Conservation (phyloP, 1,284 basidiomycete species). For the Cerrena zonata region DNA sequence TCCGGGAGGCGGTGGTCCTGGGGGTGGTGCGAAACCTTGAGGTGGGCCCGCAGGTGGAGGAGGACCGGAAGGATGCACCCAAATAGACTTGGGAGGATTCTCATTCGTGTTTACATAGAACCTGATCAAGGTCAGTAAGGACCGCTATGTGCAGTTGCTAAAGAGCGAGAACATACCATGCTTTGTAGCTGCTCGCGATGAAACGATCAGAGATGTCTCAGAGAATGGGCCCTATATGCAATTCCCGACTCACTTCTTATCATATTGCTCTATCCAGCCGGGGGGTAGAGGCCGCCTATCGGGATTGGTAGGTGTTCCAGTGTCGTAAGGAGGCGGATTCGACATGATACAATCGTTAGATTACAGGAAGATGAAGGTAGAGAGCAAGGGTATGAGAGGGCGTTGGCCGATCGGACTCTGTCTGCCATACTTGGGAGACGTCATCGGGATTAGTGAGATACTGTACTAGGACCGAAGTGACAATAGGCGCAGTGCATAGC, state of each 20-base stretch:
- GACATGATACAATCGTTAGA: no score
- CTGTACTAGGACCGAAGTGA: no score
- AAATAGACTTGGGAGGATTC: constrained; percentile 56
- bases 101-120: constrained; percentile 65
- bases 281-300: constrained; percentile 58
- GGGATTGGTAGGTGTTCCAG: constrained; percentile 40
- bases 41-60: constrained; percentile 33
- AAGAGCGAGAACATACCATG: constrained; percentile 45
- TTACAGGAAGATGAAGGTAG: constrained; percentile 10
- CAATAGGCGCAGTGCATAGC: no score
- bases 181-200: constrained; percentile 46
- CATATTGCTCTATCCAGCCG: constrained; percentile 68
- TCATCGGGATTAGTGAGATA: no score
- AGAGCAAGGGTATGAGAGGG: constrained; percentile 10
- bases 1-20: constrained; percentile 36
- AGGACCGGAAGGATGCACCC: constrained; percentile 59
- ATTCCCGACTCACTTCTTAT: constrained; percentile 55
- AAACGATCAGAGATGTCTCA: constrained; percentile 12
- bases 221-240: constrained; percentile 4
- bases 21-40: constrained; percentile 39
- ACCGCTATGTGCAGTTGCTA: background rate
- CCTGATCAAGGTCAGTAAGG: constrained; percentile 34
- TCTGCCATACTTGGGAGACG: constrained; percentile 10
- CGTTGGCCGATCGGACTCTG: constrained; percentile 4
- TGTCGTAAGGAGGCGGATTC: constrained; percentile 37